Evolutionary conservation across 306 rosid species (phyloP).

Genomic region (Begonia loranthoides): DNA sequence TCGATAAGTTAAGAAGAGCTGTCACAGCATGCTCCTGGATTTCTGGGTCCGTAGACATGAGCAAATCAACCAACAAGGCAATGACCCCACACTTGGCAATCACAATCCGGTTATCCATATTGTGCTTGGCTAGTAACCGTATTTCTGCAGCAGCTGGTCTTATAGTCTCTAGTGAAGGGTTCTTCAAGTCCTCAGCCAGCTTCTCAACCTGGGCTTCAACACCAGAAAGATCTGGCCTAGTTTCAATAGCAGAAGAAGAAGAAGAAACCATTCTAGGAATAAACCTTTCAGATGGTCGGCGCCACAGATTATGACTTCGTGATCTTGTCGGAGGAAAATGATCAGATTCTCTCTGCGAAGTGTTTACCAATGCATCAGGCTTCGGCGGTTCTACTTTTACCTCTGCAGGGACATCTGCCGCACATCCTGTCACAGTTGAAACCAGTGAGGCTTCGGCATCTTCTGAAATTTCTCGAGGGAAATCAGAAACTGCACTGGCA

Average conservation of each 20-base stretch:
- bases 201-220: slow-evolving; percentile 69
- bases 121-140: slow-evolving; percentile 85
- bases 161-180: slow-evolving; percentile 49
- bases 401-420: slow-evolving; percentile 55
- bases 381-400: slow-evolving; percentile 33
- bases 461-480: slow-evolving; percentile 35
- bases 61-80: slow-evolving; percentile 60
- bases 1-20: slow-evolving; percentile 90
- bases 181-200: slow-evolving; percentile 69
- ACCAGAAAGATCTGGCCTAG: slow-evolving; percentile 84
- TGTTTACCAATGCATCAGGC: slow-evolving; percentile 1
- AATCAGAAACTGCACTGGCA: slow-evolving; percentile 8
- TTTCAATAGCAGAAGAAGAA: slow-evolving; percentile 30
- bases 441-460: slow-evolving; percentile 40
- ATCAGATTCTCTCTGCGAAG: slow-evolving; percentile 37
- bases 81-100: slow-evolving; percentile 90
- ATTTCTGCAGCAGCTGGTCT: slow-evolving; percentile 69
- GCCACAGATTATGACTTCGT: slow-evolving; percentile 62
- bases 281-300: slow-evolving; percentile 75
- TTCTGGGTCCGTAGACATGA: slow-evolving; percentile 39
- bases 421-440: slow-evolving; percentile 51
- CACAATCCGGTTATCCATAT: slow-evolving; percentile 91
- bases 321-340: slow-evolving; percentile 43
- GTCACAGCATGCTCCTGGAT: slow-evolving; percentile 97
- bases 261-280: slow-evolving; percentile 50